These are phyloP conservation scores for Casuarina equisetifolia DNA, from an alignment of 306 rosid species.

Conservation along the genomic window DNA sequence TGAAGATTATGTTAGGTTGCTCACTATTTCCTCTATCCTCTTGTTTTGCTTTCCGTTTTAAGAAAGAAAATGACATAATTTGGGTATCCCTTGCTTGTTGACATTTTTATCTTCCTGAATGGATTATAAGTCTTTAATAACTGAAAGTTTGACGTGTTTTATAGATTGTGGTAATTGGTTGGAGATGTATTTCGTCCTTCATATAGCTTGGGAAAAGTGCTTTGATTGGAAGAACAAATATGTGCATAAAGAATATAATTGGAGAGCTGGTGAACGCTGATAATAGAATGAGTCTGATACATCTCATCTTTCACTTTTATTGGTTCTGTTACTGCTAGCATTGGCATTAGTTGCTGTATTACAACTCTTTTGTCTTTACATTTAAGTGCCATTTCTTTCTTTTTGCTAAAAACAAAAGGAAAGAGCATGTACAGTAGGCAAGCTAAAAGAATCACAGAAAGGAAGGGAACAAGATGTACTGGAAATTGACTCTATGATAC, in stretches of 20 bases:
- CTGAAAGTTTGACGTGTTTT: neutral
- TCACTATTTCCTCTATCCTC: neutral
- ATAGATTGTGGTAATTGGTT: neutral
- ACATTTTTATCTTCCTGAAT: neutral
- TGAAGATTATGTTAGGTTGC: neutral
- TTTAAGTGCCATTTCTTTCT: neutral
- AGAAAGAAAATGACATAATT: slow-evolving; percentile 4
- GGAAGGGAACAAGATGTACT: neutral
- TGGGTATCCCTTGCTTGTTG: neutral
- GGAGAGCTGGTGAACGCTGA: too few species aligned
- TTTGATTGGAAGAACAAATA: neutral
- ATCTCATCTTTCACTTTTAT: neutral
- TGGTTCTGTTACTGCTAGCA: neutral
- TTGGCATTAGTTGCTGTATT: neutral
- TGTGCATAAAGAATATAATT: neutral
- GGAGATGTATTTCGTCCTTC: neutral
- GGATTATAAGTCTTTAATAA: too few species aligned
- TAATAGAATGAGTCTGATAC: slow-evolving; percentile 14
- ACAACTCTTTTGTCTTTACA: neutral
- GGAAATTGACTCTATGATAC: neutral
- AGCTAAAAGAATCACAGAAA: neutral
- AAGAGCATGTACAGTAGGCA: neutral
- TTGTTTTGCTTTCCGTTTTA: neutral
- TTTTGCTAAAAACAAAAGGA: neutral
- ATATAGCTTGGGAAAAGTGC: neutral